Evolutionary conservation across 768 basidiomycete genomes (phyloP), one percentile per base, ranked within the genome.

Genomic region (Lactarius quietus): DNA sequence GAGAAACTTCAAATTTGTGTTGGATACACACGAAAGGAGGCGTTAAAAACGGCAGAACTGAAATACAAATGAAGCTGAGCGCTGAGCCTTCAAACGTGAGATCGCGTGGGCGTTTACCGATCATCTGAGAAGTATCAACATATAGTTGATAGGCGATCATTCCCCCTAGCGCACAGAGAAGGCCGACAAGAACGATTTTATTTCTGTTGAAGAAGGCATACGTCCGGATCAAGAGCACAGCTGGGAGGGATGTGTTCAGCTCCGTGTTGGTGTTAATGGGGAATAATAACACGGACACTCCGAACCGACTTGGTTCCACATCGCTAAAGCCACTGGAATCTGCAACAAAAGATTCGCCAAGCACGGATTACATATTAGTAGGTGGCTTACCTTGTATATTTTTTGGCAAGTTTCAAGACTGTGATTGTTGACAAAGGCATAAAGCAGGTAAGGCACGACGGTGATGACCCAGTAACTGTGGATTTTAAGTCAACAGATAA

Each of bases 171-270:
- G 88, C 85, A 63, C 81, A 81, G 63, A 90, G 74, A 67, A 92
- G 83, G 65, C 83, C 82, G 69, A 80, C 78, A 48, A 92, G 80
- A 59, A 92, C 76, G 72, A 85, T 88, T 61, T 80, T 73, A 70
- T 91, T 92, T 68, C 88, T 84, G 71, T 90, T 90, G 80, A 92
- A 92, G 77, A 92, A 92, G 3, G 90, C 90, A 71, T 91, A 92
- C 51, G 90, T 92, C 67, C 90, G 85, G 65, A 92, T 92, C 69
- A 92, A 82, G 57, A 92, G 83, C 60, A 92, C 88, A 67, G 86
- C 88, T 90, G 69, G 7, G 36, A n/a, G 35, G 41, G 66, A 36
- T 54, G 64, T 72, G 45, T 38, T 65, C 28, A 61, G 64, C 35
- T 31, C 29, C 10, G 17, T 36, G 51, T 35, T 29, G 29, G 26